A percentile compares a stretch with the other conserved stretches of the same genome.
Evolutionary conservation across 495 filamentous ascomycete species (phyloP).

Genomic region (Aspergillus hancockii): DNA sequence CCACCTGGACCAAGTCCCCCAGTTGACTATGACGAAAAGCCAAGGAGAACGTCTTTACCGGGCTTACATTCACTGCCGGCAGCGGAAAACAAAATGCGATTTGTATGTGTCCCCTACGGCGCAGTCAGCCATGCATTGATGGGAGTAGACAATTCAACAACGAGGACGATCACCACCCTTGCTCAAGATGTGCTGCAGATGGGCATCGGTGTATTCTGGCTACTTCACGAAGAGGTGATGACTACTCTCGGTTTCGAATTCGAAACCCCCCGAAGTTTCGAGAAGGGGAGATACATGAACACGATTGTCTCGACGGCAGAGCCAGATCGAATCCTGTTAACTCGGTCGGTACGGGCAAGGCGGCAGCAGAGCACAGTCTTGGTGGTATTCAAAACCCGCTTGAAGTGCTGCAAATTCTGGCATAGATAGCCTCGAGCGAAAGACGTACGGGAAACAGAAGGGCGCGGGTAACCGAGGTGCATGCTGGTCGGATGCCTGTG

Average conservation of each 20-base stretch:
- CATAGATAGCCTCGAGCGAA: constrained; percentile 5
- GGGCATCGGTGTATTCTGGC: constrained; percentile 13
- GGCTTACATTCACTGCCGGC: constrained; percentile 16
- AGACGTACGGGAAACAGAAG: background rate
- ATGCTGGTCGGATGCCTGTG: background rate
- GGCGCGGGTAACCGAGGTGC: background rate
- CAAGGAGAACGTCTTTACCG: constrained; percentile 9
- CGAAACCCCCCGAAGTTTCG: background rate
- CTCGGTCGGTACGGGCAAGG: background rate
- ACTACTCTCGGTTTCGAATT: constrained; percentile 17
- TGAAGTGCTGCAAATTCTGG: constrained; percentile 15
- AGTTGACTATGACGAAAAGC: constrained; percentile 9
- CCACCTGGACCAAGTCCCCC: background rate
- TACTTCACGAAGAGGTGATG: constrained; percentile 13
- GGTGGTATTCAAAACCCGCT: constrained; percentile 13
- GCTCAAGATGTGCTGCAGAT: constrained; percentile 11
- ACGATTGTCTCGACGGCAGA: too few relatives aligned
- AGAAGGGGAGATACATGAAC: too few relatives aligned
- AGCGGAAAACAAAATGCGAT: constrained; percentile 19
- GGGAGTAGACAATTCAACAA: constrained; percentile 3
- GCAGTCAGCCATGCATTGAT: background rate
- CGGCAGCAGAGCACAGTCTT: background rate
- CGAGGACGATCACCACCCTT: constrained; percentile 6
- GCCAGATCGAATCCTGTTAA: background rate
- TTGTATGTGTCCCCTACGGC: constrained; percentile 7